Evolutionary conservation across 495 filamentous ascomycete species (phyloP), one percentile per base, ranked within the genome.

Genomic region (Mytilinidion resinicola): DNA sequence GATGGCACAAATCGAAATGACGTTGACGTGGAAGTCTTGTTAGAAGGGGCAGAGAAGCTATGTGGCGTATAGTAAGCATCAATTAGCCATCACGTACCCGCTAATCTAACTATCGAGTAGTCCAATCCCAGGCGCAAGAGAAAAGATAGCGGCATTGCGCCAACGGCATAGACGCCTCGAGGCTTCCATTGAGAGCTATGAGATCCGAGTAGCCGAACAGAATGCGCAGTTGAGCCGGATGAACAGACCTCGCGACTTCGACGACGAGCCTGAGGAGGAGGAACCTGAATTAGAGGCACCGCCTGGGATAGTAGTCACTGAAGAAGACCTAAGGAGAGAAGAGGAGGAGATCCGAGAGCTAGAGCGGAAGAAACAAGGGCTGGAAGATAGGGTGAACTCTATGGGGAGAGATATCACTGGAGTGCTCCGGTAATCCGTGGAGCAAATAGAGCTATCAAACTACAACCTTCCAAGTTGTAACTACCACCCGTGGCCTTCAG

Each of bases 41-140:
- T 98, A 15, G 79, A 82, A 53, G 92, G 93, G 1, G 93, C 91
- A 3, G 91, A 97, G 75, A 95, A 91, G 73, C 78, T 98, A 25
- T 90, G 89, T 66, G 79, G 77, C 47, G 90, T 96, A 36, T 98
- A 96, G 80, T 89, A 80, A 59, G 79, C 75, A 11, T 34, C 42
- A 10, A 19, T 11, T 11, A 7, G 21, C 9, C 39, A 10, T 43
- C 46, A 35, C 37, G 6, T 4, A 9, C 33, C 11, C 10, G 8
- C 43, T 12, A 25, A 37, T 48, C 55, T 62, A 35, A 64, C 55
- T 4, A 17, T 15, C 42, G 6, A n/a, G 14, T 20, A 88, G 85
- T 58, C 86, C 86, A 8, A 85, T 96, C 42, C 79, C 86, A 1
- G 92, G 90, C 25, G 90, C 90, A n/a, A 69, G 80, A 5, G 89